Evolutionary conservation across 1,284 basidiomycete species (phyloP), one percentile per base, ranked within the genome.

Genomic region (Gomphus bonarii): DNA sequence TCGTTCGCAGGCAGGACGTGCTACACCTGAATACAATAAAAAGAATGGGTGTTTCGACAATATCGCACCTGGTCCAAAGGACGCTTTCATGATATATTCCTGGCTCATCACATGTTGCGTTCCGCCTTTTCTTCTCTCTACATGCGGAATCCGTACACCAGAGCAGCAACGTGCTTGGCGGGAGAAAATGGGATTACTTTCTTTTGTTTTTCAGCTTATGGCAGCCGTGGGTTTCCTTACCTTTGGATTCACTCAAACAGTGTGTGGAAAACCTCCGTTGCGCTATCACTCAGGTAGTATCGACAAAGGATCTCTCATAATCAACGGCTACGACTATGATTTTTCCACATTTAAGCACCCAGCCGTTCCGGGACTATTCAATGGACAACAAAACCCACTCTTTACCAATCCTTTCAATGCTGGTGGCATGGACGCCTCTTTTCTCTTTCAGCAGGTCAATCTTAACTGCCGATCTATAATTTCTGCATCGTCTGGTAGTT

Each of bases 91-190:
- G 85, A 84, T 91, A 62, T 99, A 97, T 72, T 97, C 91, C 72
- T 88, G 86, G 68, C 66, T 94, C 61, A 65, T 97, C 59, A 99
- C 95, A 16, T 82, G 80, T 67, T 88, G 86, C 68, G 77, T 95
- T 25, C 95, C 95, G 1, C 73, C 80, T 14, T 84, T 88, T 61
- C 64, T 91, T 54, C 77, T 92, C 59, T 76, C 71, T 59, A 70
- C 75, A 47, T 88, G 78, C 65, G 87, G 95, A 59, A 88, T 97
- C 65, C 81, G 81, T 59, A 95, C 88, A 18, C 90, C 93, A 0
- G 97, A 99, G 64, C 89, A 91, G 64, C 93, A 95, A 70, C 84
- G 93, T 55, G 95, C 95, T 44, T 99, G 95, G 91, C 80, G 97
- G 61, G 95, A 99, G 73, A 99, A 99, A 77, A 95, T 98, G 72